Percentiles rank a stretch among this genome's conserved stretches.
Evolutionary conservation across 2,329 filamentous ascomycete species (phyloP).

Genomic region (Monilinia laxa): DNA sequence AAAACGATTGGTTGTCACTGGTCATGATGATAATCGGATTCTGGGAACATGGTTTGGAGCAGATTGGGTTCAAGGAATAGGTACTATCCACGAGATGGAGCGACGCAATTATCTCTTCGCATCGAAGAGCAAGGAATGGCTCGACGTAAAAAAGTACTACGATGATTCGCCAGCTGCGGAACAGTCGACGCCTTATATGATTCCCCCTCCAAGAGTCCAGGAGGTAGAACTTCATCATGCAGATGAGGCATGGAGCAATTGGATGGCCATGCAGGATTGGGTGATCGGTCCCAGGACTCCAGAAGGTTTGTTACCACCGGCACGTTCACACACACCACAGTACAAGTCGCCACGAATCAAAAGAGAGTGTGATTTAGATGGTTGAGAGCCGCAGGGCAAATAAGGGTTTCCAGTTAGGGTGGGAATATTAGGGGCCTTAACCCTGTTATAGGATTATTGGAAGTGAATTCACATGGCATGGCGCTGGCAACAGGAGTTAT

Average conservation of each 20-base stretch:
- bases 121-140: slow-evolving; percentile 88
- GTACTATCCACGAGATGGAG: slow-evolving; percentile 82
- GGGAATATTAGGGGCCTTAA: too few species aligned
- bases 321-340: neutral
- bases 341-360: slow-evolving; percentile 16
- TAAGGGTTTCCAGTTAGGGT: neutral
- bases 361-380: slow-evolving; percentile 7
- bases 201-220: slow-evolving; percentile 72
- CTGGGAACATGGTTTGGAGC: slow-evolving; percentile 97
- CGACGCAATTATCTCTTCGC: slow-evolving; percentile 93
- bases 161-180: slow-evolving; percentile 69
- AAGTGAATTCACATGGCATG: neutral
- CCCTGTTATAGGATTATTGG: neutral
- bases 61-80: slow-evolving; percentile 78
- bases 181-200: slow-evolving; percentile 74
- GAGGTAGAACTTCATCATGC: slow-evolving; percentile 80
- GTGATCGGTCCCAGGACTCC: slow-evolving; percentile 73
- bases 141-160: slow-evolving; percentile 84
- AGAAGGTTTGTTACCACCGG: neutral
- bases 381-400: neutral
- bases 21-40: slow-evolving; percentile 83
- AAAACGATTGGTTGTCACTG: slow-evolving; percentile 84
- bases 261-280: slow-evolving; percentile 97
- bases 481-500: slow-evolving; percentile 10
- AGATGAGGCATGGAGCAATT: slow-evolving; percentile 87